Percentiles rank a stretch among this genome's conserved stretches.
These are phyloP conservation scores for Chimonanthus praecox DNA, from an alignment of 164 flowering plant species.

Conservation along the genomic window DNA sequence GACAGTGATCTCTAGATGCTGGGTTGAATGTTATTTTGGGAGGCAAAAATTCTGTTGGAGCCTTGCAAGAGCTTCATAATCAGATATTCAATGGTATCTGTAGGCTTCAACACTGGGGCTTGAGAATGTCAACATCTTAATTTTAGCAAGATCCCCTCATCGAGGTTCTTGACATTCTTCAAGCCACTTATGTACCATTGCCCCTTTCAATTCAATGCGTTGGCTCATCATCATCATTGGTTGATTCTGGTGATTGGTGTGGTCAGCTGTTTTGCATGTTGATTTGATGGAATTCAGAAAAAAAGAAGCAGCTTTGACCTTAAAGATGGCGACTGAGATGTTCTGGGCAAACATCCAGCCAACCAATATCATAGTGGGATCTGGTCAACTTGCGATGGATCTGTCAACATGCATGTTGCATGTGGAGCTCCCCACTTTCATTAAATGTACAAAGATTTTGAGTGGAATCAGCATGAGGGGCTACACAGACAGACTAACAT, in stretches of 20 bases:
- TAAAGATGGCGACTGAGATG: not conserved
- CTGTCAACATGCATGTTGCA: not conserved
- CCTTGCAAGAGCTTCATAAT: slow-evolving; percentile 27
- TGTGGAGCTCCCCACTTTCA: not conserved
- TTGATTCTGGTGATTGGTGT: not conserved
- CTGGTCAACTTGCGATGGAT: not conserved
- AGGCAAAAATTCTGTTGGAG: slow-evolving; percentile 28
- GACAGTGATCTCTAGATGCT: slow-evolving; percentile 33
- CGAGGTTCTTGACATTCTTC: not conserved
- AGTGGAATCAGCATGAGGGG: not conserved
- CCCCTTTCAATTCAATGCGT: not conserved
- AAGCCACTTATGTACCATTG: not conserved
- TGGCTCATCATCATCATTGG: not conserved
- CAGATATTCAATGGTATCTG: slow-evolving; percentile 9
- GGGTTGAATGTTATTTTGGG: slow-evolving; percentile 6
- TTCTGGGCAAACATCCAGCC: not conserved
- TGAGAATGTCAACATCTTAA: not conserved
- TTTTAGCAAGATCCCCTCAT: too few relatives aligned
- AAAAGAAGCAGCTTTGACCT: not conserved
- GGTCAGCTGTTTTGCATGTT: not conserved
- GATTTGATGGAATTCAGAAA: not conserved
- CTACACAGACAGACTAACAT: not conserved
- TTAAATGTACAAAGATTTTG: too few relatives aligned
- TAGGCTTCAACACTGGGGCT: slow-evolving; percentile 4
- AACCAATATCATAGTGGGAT: not conserved